Evolutionary conservation across 768 basidiomycete species (phyloP).

Genomic region (Podaxis mareebaensis): DNA sequence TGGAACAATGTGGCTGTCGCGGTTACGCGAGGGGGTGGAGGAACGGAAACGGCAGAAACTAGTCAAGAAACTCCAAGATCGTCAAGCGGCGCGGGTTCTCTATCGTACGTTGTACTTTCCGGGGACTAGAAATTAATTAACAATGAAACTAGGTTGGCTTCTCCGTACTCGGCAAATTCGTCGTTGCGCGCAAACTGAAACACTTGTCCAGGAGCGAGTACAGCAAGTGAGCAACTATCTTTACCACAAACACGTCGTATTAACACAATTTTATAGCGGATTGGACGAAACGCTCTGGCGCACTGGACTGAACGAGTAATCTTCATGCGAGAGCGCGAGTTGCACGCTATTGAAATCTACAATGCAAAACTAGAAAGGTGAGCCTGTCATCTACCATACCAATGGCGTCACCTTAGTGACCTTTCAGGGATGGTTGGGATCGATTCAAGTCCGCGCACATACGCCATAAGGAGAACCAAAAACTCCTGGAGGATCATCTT

Average conservation of each 20-base stretch:
- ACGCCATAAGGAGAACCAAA: conserved; percentile 6
- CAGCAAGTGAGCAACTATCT: conserved; percentile 31
- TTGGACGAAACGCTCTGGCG: conserved; percentile 45
- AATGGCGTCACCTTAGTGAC: not conserved
- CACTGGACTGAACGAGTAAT: conserved; percentile 77
- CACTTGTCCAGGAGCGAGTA: conserved; percentile 37
- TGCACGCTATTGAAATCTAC: conserved; percentile 57
- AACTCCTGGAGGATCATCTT: conserved; percentile 81
- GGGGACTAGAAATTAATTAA: not conserved
- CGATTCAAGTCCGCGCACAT: conserved; percentile 3
- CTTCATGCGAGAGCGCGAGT: conserved; percentile 69
- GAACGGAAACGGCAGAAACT: conserved; percentile 25
- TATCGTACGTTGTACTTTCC: not conserved
- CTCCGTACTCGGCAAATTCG: conserved; percentile 35
- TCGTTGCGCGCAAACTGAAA: conserved; percentile 45
- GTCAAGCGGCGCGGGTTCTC: conserved; percentile 19
- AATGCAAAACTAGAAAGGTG: conserved; percentile 34
- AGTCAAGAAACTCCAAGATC: conserved; percentile 22
- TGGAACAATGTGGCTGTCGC: conserved; percentile 4
- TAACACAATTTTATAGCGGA: conserved; percentile 40
- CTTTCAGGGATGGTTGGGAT: conserved; percentile 7
- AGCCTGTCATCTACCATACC: conserved; percentile 33
- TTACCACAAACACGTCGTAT: not conserved
- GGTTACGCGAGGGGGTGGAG: conserved; percentile 21
- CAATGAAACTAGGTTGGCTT: conserved; percentile 45